These are phyloP conservation scores for Jackrogersella minutella DNA, from an alignment of 495 filamentous ascomycete species.

Conservation along the genomic window DNA sequence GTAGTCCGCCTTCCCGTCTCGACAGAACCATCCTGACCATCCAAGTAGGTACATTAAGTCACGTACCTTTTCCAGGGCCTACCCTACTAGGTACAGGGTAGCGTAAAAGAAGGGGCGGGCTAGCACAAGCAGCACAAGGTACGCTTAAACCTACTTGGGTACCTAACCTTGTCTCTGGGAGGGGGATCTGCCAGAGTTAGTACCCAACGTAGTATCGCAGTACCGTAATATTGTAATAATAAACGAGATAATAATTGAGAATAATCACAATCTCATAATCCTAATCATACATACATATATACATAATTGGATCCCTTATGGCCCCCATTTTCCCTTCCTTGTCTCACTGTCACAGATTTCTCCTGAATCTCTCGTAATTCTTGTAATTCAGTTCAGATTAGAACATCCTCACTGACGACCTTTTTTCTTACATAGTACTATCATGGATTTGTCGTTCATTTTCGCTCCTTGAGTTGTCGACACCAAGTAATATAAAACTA, in stretches of 20 bases:
- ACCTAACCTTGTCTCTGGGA: conserved; percentile 18
- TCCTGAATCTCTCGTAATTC: conserved; percentile 13
- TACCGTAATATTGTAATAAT: conserved; percentile 38
- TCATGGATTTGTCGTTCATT: conserved; percentile 27
- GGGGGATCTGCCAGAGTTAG: conserved; percentile 33
- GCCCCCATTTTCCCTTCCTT: conserved; percentile 27
- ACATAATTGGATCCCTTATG: conserved; percentile 31
- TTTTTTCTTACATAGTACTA: no score
- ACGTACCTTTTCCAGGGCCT: no score
- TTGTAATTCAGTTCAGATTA: no score
- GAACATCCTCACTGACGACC: conserved; percentile 4
- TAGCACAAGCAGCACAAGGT: conserved; percentile 17
- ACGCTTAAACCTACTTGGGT: conserved; percentile 2
- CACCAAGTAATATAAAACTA: conserved; percentile 17
- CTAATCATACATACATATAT: conserved; percentile 28
- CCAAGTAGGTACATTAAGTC: no score
- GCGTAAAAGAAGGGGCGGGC: neutral
- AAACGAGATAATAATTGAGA: conserved; percentile 40
- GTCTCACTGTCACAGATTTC: conserved; percentile 8
- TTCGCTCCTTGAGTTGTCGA: conserved; percentile 17
- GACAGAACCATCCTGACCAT: conserved; percentile 11
- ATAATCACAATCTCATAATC: conserved; percentile 5
- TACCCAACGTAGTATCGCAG: conserved; percentile 22
- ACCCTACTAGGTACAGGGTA: neutral
- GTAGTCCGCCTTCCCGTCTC: conserved; percentile 28